Percentiles rank a stretch among this genome's conserved stretches.
These are phyloP conservation scores for Scedosporium boydii DNA, from an alignment of 2,329 filamentous ascomycete genomes.

Conservation along the genomic window DNA sequence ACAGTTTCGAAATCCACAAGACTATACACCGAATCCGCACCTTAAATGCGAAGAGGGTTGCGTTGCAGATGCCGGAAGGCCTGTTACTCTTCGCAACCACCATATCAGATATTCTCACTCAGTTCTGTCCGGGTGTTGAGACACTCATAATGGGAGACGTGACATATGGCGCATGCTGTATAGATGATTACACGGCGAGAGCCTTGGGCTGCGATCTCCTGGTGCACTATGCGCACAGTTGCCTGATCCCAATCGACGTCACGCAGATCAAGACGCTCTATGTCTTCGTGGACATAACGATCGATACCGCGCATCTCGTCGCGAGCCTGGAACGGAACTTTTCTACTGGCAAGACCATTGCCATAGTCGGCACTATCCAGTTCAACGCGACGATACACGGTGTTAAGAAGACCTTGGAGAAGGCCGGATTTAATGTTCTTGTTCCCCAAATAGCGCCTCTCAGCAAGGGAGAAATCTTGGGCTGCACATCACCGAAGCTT, in stretches of 20 bases:
- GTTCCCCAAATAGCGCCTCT: constrained; percentile 89
- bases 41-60: constrained; percentile 69
- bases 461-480: constrained; percentile 90
- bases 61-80: constrained; percentile 95
- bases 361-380: constrained; percentile 93
- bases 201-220: constrained; percentile 90
- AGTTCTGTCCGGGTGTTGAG: constrained; percentile 85
- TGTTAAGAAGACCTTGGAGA: constrained; percentile 65
- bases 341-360: constrained; percentile 72
- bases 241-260: constrained; percentile 89
- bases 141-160: constrained; percentile 99
- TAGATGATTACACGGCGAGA: constrained; percentile 94
- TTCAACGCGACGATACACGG: constrained; percentile 97
- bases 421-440: constrained; percentile 73
- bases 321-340: constrained; percentile 87
- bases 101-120: constrained; percentile 89
- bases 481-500: constrained; percentile 84
- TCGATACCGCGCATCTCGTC: constrained; percentile 80
- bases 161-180: constrained; percentile 96
- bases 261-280: constrained; percentile 97
- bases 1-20: constrained; percentile 97
- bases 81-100: constrained; percentile 93
- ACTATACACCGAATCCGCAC: constrained; percentile 90
- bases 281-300: constrained; percentile 96
- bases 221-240: constrained; percentile 95